Evolutionary conservation across 805 yeast genomes (phyloP), one percentile per base, ranked within the genome.

Genomic region (Hanseniaspora guilliermondii): DNA sequence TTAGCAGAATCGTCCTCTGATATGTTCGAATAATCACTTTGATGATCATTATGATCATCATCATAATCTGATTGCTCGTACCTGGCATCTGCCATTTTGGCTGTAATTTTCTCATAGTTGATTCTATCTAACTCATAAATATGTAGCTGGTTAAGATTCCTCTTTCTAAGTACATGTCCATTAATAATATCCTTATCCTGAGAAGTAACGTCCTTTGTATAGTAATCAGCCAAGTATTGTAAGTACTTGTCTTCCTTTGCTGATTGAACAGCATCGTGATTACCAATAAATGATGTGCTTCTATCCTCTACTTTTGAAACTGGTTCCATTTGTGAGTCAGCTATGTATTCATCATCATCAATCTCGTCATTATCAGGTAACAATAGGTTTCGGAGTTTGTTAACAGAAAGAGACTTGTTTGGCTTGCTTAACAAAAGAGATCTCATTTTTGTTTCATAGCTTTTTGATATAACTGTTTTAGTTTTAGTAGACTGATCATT

Each of bases 51-150:
- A 7, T 24, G 3, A 12, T 22, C 32, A 24, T 36, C 38, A 12
- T 17, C 32, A 17, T 3, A 16, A 9, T 44, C 47, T 4, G 38
- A 14, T 4, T 25, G 32, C 12, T 36, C 44, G n/a, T 52, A 37
- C 21, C 55, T 33, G 4, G 49, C 48, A 9, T 47, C 39, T 12
- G n/a, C 17, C 49, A 52, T 52, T 16, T 39, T 25, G 6, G 39
- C 47, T 4, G 55, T 52, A 8, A 52, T 52, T 36, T 52, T 52
- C n/a, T 52, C 38, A 52, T 52, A 52, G 22, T 52, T 52, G 8
- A 52, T 16, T 25, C 40, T 50, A 14, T 52, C 55, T 3, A 52
- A n/a, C 21, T 52, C 45, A 30, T 44, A 52, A 8, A 52, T 52
- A 21, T 52, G 55, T 11, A 44, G 24, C 33, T 52, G 55, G 5